Evolutionary conservation across 169 alveolate genomes (phyloP).

Genomic region (Eimeria necatrix): DNA sequence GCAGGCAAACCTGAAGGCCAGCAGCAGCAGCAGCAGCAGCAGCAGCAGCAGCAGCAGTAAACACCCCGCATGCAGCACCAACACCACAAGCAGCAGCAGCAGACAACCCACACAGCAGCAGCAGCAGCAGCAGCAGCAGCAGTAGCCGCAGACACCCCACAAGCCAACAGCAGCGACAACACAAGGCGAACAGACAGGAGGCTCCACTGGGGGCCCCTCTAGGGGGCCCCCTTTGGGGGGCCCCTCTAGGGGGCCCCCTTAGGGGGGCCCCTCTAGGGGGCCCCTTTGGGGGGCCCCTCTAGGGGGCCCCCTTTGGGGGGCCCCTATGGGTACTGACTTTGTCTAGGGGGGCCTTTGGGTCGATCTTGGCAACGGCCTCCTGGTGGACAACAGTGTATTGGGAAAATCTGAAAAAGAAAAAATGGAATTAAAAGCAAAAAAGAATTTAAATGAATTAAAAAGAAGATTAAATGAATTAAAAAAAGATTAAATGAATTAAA

Average conservation of each 20-base stretch:
- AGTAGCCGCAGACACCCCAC: not conserved
- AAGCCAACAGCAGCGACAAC: not conserved
- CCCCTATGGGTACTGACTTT: slow-evolving; percentile 52
- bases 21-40: slow-evolving; percentile 62
- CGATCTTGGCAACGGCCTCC: slow-evolving; percentile 90
- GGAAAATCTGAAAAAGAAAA: slow-evolving; percentile 81
- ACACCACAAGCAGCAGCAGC: not conserved
- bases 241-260: too few species aligned
- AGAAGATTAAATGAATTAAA: too few species aligned
- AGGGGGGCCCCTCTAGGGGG: too few species aligned
- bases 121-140: not conserved
- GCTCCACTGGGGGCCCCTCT: too few species aligned
- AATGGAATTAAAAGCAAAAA: too few species aligned
- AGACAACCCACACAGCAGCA: not conserved
- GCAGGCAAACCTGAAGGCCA: slow-evolving; percentile 86
- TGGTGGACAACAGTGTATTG: slow-evolving; percentile 93
- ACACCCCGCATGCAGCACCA: not conserved
- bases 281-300: too few species aligned
- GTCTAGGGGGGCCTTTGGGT: slow-evolving; percentile 85
- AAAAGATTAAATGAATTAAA: too few species aligned
- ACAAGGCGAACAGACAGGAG: not conserved
- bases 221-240: too few species aligned
- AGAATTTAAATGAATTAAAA: too few species aligned
- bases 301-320: not conserved
- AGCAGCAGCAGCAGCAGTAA: not conserved